phyloP scores from a whole-genome alignment of 1,139 yeast genomes.

The Debaryomyces nepalensis region DNA sequence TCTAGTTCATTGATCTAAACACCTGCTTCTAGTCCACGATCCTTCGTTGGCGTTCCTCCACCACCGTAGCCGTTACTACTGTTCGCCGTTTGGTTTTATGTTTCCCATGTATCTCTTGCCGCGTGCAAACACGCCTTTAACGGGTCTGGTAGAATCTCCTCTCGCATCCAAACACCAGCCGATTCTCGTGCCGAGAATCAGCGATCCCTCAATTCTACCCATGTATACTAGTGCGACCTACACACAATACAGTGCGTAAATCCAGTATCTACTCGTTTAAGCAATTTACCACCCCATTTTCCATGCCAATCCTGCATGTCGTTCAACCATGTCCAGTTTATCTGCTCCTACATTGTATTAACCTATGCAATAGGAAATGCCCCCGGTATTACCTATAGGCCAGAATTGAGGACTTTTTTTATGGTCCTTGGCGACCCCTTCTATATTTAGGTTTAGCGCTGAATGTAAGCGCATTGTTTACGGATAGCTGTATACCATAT shows the following conservation, averaged over 20 bases:
- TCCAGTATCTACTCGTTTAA: slow-evolving; percentile 3
- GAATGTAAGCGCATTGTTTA: slow-evolving; percentile 7
- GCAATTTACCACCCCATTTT: slow-evolving; percentile 4
- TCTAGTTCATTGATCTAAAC: no score
- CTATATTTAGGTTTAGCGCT: slow-evolving; percentile 1
- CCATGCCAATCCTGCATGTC: background rate
- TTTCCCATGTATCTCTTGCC: no score
- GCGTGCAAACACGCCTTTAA: no score
- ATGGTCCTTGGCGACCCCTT: background rate
- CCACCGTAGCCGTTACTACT: no score
- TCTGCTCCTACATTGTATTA: background rate
- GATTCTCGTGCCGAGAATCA: slow-evolving; percentile 2
- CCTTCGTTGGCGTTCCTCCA: no score
- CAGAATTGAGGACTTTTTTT: no score
- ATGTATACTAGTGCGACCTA: background rate
- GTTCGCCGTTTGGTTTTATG: no score
- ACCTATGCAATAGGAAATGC: background rate
- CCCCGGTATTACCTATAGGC: background rate
- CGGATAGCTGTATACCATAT: background rate
- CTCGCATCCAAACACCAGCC: no score
- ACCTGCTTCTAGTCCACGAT: no score
- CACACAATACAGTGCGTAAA: background rate
- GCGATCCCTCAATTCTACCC: background rate
- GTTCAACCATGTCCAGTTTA: background rate
- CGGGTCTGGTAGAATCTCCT: no score